Base-by-base conservation (phyloP, 78 protist genomes). In the Ministeria vibrans region DNA sequence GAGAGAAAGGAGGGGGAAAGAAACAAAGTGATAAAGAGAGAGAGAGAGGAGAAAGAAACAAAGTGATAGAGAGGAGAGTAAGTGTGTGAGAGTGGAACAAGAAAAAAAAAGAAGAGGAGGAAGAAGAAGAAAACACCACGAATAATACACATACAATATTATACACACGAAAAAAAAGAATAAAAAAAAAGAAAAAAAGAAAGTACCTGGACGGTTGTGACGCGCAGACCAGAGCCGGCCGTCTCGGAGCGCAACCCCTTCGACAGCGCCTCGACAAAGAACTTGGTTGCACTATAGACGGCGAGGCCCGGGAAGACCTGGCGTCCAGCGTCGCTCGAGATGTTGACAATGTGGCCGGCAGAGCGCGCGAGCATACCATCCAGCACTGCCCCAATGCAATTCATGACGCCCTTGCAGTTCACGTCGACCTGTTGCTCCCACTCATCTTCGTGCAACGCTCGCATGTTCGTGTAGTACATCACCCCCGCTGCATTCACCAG, bases 271-370 rank as follows among this genome's bases (percentile, higher is more conserved):
- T 42, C 62, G n/a, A 70, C 53, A 45, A 59, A 71, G 44, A 9
- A 5, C 77, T 80, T 80, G 1, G 84, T 22, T 15, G 39, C 84
- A 13, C 43, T 28, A 51, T 80, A 80, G 45, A 80, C 84, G 25
- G 73, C 22, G 42, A 68, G 61, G 36, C 78, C 84, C 39, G 76
- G 78, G 71, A 80, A 80, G 32, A 46, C 84, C 59, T 80, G 30
- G 27, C 77, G 42, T 6, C 59, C 82, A 32, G 82, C 82, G 73
- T 78, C 82, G 22, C 45, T 28, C 41, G 63, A 27, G 51, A 62
- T 78, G 59, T 32, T 62, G 34, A 78, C 41, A 27, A 78, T 0
- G 62, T 78, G 82, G 55, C 82, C 82, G 9, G 32, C 3, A 23
- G 20, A 9, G 28, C 59, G 44, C 6, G 18, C 53, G 49, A 61